Percentiles rank a stretch among this genome's conserved stretches.
Evolutionary conservation across 1,139 yeast species (phyloP).

Genomic region (Saccharomyces hybrid): DNA sequence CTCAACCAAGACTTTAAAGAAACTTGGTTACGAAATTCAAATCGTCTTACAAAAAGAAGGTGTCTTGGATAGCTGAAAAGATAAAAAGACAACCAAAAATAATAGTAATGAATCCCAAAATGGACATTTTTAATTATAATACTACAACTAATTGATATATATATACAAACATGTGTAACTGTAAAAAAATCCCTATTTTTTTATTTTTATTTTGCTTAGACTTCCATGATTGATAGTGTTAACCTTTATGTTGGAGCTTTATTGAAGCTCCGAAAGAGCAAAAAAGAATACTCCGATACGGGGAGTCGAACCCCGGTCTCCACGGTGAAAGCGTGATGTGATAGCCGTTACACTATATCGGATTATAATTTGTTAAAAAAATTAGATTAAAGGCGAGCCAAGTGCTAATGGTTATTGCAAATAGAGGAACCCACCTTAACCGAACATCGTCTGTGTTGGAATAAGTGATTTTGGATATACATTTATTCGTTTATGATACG

Average conservation of each 20-base stretch:
- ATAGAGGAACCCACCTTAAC: too few relatives aligned
- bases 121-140: not conserved
- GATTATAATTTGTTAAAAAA: not conserved
- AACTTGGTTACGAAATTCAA: conserved; percentile 42
- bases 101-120: not conserved
- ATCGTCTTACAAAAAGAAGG: conserved; percentile 39
- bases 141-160: not conserved
- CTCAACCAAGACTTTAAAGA: conserved; percentile 53
- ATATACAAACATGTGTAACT: not conserved
- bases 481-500: too few relatives aligned
- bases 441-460: too few relatives aligned
- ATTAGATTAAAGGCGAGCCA: too few relatives aligned
- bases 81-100: too few relatives aligned
- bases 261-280: too few relatives aligned
- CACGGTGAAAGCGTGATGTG: conserved; percentile 1
- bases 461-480: too few relatives aligned
- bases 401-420: too few relatives aligned
- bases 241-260: too few relatives aligned
- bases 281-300: not conserved
- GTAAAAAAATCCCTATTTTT: too few relatives aligned
- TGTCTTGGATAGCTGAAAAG: conserved; percentile 18
- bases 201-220: too few relatives aligned
- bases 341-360: conserved; percentile 1
- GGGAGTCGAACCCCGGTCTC: conserved; percentile 2
- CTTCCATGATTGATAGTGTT: too few relatives aligned